A percentile compares a stretch with the other conserved stretches of the same genome.
phyloP scores from a whole-genome alignment of 805 yeast species.

The Zygotorulaspora chibaensis region DNA sequence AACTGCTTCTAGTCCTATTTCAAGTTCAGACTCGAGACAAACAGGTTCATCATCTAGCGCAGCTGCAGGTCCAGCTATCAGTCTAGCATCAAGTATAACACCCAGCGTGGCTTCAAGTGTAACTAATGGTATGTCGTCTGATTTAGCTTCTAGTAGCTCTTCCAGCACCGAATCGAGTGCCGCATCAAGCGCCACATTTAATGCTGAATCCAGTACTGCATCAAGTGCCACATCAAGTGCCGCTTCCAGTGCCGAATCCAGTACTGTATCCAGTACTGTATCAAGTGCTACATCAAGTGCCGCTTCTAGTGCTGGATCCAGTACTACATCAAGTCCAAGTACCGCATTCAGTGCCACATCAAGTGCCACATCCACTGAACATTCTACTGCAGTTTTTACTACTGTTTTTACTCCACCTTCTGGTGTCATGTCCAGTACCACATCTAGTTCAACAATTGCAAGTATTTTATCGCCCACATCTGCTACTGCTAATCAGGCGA shows the following conservation, averaged over 20 bases:
- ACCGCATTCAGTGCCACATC: neutral
- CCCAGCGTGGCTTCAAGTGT: neutral
- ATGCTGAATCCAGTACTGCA: neutral
- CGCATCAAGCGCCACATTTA: neutral
- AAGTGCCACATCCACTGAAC: constrained; percentile 7
- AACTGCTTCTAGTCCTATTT: neutral
- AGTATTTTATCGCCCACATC: constrained; percentile 3
- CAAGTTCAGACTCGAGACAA: neutral
- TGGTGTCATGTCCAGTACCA: constrained; percentile 4
- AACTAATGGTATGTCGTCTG: no score
- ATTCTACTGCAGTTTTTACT: constrained; percentile 10
- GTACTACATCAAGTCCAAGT: constrained; percentile 5
- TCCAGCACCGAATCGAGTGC: neutral
- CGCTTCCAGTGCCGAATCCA: neutral
- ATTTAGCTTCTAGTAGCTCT: no score
- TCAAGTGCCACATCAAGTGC: neutral
- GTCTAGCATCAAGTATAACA: neutral
- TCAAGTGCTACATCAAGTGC: neutral
- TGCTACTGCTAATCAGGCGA: neutral
- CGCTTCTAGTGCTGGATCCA: neutral
- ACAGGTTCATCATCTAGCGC: neutral
- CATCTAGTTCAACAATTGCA: constrained; percentile 9
- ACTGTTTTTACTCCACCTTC: constrained; percentile 7
- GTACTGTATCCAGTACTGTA: constrained; percentile 6
- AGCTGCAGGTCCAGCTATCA: neutral